Conservation (phyloP, 1,284 basidiomycete species). For the Volvariella volvacea region DNA sequence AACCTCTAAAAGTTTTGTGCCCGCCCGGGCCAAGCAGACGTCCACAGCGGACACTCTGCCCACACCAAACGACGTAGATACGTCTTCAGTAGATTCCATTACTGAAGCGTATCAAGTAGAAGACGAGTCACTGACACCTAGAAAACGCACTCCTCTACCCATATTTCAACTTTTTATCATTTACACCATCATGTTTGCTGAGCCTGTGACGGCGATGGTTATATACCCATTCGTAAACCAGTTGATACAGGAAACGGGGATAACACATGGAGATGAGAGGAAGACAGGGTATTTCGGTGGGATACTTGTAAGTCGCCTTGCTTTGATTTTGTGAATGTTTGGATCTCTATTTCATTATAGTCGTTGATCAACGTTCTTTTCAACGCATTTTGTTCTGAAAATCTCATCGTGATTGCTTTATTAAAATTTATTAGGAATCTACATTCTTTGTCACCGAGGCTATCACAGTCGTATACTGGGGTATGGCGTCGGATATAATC, state of each 20-base stretch:
- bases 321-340: too few species aligned
- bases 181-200: constrained; percentile 31
- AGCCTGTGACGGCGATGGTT: constrained; percentile 47
- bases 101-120: too few species aligned
- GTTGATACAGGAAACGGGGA: constrained; percentile 39
- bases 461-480: constrained; percentile 45
- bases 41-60: too few species aligned
- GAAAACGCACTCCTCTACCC: constrained; percentile 30
- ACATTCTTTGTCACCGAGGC: constrained; percentile 45
- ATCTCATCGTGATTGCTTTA: not conserved
- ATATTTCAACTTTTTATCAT: constrained; percentile 40
- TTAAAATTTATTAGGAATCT: constrained; percentile 24
- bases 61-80: too few species aligned
- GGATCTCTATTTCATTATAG: too few species aligned
- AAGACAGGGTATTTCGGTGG: constrained; percentile 52
- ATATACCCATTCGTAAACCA: constrained; percentile 44
- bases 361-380: not conserved
- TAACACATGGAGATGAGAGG: constrained; percentile 42
- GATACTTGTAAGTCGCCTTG: constrained; percentile 35
- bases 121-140: too few species aligned
- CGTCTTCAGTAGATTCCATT: too few species aligned
- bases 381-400: not conserved
- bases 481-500: constrained; percentile 40
- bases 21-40: too few species aligned
- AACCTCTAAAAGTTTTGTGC: too few species aligned